phyloP scores from a whole-genome alignment of 768 basidiomycete species.

The Hypholoma fasciculare region DNA sequence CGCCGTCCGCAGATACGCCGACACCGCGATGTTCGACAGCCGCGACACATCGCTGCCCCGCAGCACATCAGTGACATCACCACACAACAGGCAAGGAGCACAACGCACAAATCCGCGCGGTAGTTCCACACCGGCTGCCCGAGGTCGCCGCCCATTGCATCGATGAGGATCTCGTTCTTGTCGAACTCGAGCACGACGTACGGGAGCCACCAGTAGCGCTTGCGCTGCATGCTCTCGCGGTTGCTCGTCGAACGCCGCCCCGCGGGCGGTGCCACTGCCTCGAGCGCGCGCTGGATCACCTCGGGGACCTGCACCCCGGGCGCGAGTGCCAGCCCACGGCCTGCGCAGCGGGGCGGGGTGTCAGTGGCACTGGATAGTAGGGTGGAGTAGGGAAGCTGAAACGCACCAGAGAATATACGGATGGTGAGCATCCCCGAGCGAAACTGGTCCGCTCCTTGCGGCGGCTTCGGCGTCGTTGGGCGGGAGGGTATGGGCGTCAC shows the following conservation, averaged over 20 bases:
- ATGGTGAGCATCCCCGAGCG: conserved; percentile 93
- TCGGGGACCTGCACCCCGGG: conserved; percentile 80
- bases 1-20: conserved; percentile 86
- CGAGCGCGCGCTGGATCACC: conserved; percentile 81
- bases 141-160: conserved; percentile 95
- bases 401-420: conserved; percentile 87
- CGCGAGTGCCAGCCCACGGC: conserved; percentile 79
- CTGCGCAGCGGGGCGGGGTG: conserved; percentile 32
- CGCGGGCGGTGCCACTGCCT: conserved; percentile 52
- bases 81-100: neutral
- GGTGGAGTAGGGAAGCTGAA: neutral
- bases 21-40: conserved; percentile 88
- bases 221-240: conserved; percentile 90
- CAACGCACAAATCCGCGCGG: conserved; percentile 86
- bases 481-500: conserved; percentile 79
- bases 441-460: conserved; percentile 59
- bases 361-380: neutral
- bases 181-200: conserved; percentile 98
- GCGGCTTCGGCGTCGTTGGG: conserved; percentile 73
- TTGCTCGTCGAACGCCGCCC: conserved; percentile 56
- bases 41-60: conserved; percentile 85
- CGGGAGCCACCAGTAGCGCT: conserved; percentile 95
- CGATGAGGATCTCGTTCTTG: conserved; percentile 96
- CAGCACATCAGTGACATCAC: too few species aligned
- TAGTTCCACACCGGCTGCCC: conserved; percentile 93